Evolutionary conservation across 179 eudicot species (phyloP).

Genomic region (Vitellaria paradoxa): DNA sequence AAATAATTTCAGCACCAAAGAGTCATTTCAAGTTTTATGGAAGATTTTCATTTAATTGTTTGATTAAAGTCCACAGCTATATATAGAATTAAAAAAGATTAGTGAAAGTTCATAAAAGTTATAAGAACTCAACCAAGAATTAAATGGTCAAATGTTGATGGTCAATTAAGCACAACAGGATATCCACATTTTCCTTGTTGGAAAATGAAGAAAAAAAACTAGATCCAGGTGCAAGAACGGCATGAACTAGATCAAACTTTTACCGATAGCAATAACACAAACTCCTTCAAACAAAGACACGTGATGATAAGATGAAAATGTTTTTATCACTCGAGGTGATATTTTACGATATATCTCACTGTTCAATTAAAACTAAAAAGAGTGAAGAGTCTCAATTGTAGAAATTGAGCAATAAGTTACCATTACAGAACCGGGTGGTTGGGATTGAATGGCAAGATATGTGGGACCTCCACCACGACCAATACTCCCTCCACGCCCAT

Average conservation of each 20-base stretch:
- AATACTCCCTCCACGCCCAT: conserved; percentile 93
- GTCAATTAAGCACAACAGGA: neutral
- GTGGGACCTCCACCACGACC: conserved; percentile 99
- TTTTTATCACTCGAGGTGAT: neutral
- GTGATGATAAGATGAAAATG: neutral
- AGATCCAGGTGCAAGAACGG: neutral
- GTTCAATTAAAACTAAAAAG: neutral
- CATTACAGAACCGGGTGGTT: conserved; percentile 97
- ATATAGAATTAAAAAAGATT: neutral
- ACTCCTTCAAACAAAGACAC: neutral
- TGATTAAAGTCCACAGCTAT: neutral
- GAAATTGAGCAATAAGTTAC: conserved; percentile 26
- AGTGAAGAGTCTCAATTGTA: neutral
- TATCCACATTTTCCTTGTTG: neutral
- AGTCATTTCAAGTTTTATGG: neutral
- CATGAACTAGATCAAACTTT: neutral
- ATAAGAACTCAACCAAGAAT: conserved; percentile 2
- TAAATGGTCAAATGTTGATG: neutral
- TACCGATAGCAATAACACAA: neutral
- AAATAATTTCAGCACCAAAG: neutral
- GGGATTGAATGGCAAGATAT: conserved; percentile 90
- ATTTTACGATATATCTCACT: neutral
- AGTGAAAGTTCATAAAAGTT: neutral
- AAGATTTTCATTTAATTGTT: neutral
- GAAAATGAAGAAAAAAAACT: neutral